Evolutionary conservation across 2,329 filamentous ascomycete genomes (phyloP).

Genomic region (Rhinocladiella mackenziei): DNA sequence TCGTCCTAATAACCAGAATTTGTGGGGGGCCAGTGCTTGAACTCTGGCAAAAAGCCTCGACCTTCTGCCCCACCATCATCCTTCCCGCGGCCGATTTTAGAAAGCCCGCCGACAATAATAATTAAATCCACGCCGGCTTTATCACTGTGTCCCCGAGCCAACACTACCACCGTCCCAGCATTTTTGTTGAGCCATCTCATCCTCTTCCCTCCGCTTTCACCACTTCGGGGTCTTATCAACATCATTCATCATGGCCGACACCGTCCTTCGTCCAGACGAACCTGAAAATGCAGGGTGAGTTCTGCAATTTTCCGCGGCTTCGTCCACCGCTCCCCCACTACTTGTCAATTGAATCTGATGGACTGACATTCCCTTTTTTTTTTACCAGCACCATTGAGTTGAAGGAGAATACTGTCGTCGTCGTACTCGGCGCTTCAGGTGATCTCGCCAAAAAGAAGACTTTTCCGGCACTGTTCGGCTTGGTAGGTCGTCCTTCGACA

Average conservation of each 20-base stretch:
- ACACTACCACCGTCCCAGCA: background rate
- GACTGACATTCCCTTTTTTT: conserved; percentile 1
- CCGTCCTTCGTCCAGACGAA: conserved; percentile 49
- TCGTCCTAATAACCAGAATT: no score
- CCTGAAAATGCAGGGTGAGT: conserved; percentile 52
- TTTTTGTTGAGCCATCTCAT: conserved; percentile 5
- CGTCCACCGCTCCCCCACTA: conserved; percentile 11
- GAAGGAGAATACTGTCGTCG: conserved; percentile 95
- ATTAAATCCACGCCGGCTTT: conserved; percentile 2
- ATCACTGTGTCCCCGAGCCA: conserved; percentile 4
- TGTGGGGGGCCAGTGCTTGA: no score
- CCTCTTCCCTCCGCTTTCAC: conserved; percentile 12
- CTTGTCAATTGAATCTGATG: conserved; percentile 7
- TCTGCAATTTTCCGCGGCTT: conserved; percentile 7
- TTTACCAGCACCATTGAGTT: conserved; percentile 75
- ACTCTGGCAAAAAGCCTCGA: conserved; percentile 3
- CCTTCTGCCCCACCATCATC: conserved; percentile 3
- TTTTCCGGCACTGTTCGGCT: conserved; percentile 95
- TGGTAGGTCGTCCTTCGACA: conserved; percentile 61
- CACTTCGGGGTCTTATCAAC: background rate
- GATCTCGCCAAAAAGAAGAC: conserved; percentile 99
- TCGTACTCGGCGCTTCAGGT: conserved; percentile 94
- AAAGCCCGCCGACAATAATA: conserved; percentile 1
- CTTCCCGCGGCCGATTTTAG: background rate
- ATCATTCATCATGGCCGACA: conserved; percentile 46